phyloP scores from a whole-genome alignment of 1,284 basidiomycete genomes.

The Wolfiporia cocos region DNA sequence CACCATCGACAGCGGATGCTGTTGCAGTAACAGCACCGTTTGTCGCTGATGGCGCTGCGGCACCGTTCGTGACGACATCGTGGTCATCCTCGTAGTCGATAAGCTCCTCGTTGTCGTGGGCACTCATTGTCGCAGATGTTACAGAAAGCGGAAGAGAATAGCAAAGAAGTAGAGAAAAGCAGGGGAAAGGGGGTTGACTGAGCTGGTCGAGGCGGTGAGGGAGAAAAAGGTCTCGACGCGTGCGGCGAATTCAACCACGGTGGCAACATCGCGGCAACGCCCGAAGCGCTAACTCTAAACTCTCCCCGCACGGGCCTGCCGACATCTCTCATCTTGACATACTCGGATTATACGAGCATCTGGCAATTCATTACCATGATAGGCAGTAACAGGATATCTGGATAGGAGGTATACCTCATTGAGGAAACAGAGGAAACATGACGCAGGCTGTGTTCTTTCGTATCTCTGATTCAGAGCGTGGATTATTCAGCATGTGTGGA shows the following conservation, averaged over 20 bases:
- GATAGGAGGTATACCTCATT: too few species aligned
- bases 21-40: constrained; percentile 44
- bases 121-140: constrained; percentile 45
- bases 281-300: too few species aligned
- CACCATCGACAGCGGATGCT: constrained; percentile 51
- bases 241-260: constrained; percentile 19
- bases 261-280: too few species aligned
- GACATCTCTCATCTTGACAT: too few species aligned
- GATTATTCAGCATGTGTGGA: too few species aligned
- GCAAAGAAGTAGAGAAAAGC: constrained; percentile 18
- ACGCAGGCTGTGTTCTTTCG: too few species aligned
- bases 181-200: constrained; percentile 11
- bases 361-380: too few species aligned
- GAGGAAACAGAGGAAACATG: too few species aligned
- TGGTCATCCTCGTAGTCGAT: constrained; percentile 96
- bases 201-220: constrained; percentile 28
- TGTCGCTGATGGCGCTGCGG: constrained; percentile 37
- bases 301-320: too few species aligned
- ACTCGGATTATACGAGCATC: too few species aligned
- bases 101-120: constrained; percentile 78
- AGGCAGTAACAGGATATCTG: too few species aligned
- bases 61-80: constrained; percentile 69
- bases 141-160: constrained; percentile 15
- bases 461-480: too few species aligned
- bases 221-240: constrained; percentile 25